Evolutionary conservation across 805 yeast species (phyloP).

Genomic region (Ogataea saltuana): DNA sequence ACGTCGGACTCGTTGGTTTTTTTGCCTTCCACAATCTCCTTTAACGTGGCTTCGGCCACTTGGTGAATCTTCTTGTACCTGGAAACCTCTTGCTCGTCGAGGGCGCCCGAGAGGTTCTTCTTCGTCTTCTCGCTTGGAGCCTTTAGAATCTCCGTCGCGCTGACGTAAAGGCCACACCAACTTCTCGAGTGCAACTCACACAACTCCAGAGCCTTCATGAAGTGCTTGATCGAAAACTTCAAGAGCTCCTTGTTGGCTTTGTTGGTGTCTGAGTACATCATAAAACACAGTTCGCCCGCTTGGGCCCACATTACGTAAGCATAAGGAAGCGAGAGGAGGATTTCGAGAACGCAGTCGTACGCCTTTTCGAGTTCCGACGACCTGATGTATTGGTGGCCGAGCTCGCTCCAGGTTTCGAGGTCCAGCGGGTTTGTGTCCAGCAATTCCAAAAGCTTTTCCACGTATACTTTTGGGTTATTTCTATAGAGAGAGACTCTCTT

Average conservation of each 20-base stretch:
- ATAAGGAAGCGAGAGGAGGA: slow-evolving; percentile 63
- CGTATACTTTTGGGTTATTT: slow-evolving; percentile 43
- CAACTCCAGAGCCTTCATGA: slow-evolving; percentile 73
- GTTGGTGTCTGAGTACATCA: slow-evolving; percentile 10
- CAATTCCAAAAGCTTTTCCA: slow-evolving; percentile 53
- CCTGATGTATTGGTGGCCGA: slow-evolving; percentile 61
- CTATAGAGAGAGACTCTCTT: slow-evolving; percentile 22
- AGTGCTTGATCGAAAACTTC: slow-evolving; percentile 43
- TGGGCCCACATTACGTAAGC: slow-evolving; percentile 67
- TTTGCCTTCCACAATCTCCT: slow-evolving; percentile 35
- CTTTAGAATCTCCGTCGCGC: slow-evolving; percentile 14
- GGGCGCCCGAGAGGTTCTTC: slow-evolving; percentile 3
- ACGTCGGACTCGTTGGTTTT: slow-evolving; percentile 35
- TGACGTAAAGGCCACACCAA: slow-evolving; percentile 39
- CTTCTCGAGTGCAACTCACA: slow-evolving; percentile 67
- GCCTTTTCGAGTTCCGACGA: slow-evolving; percentile 69
- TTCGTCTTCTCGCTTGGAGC: slow-evolving; percentile 6
- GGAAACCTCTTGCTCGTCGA: slow-evolving; percentile 21
- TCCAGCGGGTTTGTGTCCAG: slow-evolving; percentile 74
- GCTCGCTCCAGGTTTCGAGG: slow-evolving; percentile 73
- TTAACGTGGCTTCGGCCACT: slow-evolving; percentile 40
- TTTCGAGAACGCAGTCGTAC: slow-evolving; percentile 67
- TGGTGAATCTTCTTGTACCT: slow-evolving; percentile 35
- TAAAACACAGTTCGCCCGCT: slow-evolving; percentile 54
- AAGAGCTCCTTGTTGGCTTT: slow-evolving; percentile 14